Evolutionary conservation across 1,284 basidiomycete species (phyloP).

Genomic region (Ustilago bromivora): DNA sequence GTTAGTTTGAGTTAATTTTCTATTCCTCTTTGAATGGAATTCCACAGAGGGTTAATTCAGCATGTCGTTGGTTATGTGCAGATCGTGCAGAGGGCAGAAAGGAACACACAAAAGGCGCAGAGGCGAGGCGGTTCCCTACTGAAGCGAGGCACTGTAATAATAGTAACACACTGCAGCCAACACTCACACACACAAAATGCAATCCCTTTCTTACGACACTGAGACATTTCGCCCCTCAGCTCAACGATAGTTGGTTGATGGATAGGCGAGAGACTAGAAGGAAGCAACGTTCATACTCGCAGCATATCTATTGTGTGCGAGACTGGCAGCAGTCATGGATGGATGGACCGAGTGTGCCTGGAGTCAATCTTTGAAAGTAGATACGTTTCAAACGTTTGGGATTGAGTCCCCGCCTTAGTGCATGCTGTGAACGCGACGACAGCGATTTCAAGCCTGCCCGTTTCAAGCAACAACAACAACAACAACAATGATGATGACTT

Average conservation of each 20-base stretch:
- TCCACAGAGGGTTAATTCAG: background rate
- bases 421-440: conserved; percentile 7
- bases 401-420: conserved; percentile 3
- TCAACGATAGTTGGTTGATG: background rate
- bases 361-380: background rate
- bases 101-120: background rate
- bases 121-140: background rate
- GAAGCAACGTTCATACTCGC: conserved; percentile 4
- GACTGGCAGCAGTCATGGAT: background rate
- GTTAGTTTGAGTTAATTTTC: background rate
- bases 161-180: background rate
- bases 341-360: background rate
- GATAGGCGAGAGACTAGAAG: background rate
- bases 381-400: conserved; percentile 2
- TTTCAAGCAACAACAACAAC: background rate
- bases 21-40: background rate
- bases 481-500: background rate
- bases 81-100: conserved; percentile 3
- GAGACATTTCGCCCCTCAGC: conserved; percentile 5
- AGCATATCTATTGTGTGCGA: background rate
- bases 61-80: background rate
- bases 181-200: background rate
- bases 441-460: background rate
- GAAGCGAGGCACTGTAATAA: background rate
- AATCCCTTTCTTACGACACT: background rate